Base-by-base conservation (phyloP, 2,329 filamentous ascomycete species). In the Periconia sp. region DNA sequence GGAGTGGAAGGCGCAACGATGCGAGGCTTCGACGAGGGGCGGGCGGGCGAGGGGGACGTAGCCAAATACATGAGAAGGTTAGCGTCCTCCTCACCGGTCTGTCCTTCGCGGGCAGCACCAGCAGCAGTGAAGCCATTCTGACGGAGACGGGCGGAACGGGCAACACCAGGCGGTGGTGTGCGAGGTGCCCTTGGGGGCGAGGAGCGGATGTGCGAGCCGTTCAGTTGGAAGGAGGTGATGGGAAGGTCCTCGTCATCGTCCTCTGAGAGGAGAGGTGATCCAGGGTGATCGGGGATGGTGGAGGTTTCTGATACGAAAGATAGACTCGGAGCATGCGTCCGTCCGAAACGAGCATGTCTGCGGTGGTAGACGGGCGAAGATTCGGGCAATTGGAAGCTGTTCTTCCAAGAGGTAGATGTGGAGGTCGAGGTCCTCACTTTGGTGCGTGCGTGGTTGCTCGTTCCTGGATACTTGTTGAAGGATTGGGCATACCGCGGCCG, bases 31-130 rank as follows among this genome's bases (percentile, higher is more conserved):
- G 66, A 55, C 15, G 61, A 60, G n/a, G 56, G 76, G 39, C 86
- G 84, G 33, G 89, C 90, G 1, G 91, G 90, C 0, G 91, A 95
- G 1, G 94, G 94, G 5, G 92, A 97, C 37, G 90, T 89, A 35
- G 92, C 92, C 12, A 97, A 82, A 68, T 92, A 96, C 32, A 94
- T 90, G 4, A 96, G 62, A 1, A 95, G 86, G 61, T 90, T 91
- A 5, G 88, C 88, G 21, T 90, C 92, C 62, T 96, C 89, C 62
- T 94, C 86, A 46, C 84, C 86, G 1, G 86, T 86, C 17, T 81
- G 78, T 33, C 73, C 76, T 71, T 68, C 59, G 63, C 68, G 57
- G 56, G 54, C 72, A 52, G 57, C 73, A 59, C 46, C 73, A 45
- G 61, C 61, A 44, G 65, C 61, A 40, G 55, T 61, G 57, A 71